Percentiles rank a stretch among this genome's conserved stretches.
phyloP scores from a whole-genome alignment of 192 early-diverging fungal species.

The Gonapodya prolifera region DNA sequence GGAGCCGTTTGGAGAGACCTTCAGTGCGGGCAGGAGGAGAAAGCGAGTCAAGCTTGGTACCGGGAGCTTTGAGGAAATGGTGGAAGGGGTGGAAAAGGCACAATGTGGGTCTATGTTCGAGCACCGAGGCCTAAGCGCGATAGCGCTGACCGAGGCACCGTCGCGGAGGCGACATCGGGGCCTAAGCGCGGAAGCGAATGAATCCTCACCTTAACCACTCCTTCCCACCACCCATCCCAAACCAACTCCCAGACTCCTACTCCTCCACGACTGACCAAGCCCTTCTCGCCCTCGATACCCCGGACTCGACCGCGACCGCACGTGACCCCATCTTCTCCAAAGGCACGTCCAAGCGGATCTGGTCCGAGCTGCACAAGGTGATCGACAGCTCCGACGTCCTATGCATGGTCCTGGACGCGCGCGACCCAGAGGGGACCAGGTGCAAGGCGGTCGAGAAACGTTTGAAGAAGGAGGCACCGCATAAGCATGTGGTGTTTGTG shows the following conservation, averaged over 20 bases:
- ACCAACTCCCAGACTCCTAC: constrained; percentile 10
- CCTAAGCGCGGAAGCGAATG: too few species aligned
- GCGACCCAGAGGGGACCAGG: constrained; percentile 91
- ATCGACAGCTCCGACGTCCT: constrained; percentile 93
- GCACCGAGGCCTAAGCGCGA: too few species aligned
- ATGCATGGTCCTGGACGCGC: constrained; percentile 94
- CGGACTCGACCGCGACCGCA: constrained; percentile 56
- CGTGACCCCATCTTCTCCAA: constrained; percentile 83
- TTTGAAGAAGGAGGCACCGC: constrained; percentile 79
- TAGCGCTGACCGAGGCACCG: too few species aligned
- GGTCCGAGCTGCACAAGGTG: constrained; percentile 96
- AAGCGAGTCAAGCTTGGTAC: constrained; percentile 80
- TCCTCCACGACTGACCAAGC: constrained; percentile 49
- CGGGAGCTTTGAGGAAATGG: constrained; percentile 68
- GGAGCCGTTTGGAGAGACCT: constrained; percentile 80
- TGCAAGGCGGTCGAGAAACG: constrained; percentile 86
- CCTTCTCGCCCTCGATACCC: constrained; percentile 60
- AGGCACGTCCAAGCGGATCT: constrained; percentile 94
- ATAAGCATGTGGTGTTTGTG: constrained; percentile 93
- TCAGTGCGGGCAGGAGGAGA: constrained; percentile 88
- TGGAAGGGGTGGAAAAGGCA: constrained; percentile 45
- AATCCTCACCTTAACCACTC: too few species aligned
- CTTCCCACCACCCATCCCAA: too few species aligned
- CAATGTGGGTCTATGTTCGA: constrained; percentile 53
- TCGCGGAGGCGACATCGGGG: too few species aligned